A percentile compares a stretch with the other conserved stretches of the same genome.
phyloP scores from a whole-genome alignment of 2,329 filamentous ascomycete species.

The Beauveria sp. region DNA sequence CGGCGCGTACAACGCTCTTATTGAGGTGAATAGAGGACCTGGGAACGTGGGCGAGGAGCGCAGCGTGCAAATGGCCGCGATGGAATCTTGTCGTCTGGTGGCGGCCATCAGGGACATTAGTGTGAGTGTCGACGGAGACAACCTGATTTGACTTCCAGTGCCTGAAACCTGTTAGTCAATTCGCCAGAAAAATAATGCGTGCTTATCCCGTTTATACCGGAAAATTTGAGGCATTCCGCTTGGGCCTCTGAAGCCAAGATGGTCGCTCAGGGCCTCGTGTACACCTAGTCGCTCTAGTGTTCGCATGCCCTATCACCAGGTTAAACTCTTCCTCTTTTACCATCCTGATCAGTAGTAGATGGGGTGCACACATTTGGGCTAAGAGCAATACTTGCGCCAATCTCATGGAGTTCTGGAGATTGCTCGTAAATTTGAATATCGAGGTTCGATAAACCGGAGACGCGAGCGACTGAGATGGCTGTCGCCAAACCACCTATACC shows the following conservation, averaged over 20 bases:
- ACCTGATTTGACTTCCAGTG: conserved; percentile 39
- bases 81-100: conserved; percentile 38
- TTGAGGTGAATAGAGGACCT: conserved; percentile 33
- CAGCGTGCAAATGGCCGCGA: conserved; percentile 39
- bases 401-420: conserved; percentile 35
- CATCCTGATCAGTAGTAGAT: background rate
- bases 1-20: conserved; percentile 30
- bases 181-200: conserved; percentile 15
- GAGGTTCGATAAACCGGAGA: conserved; percentile 24
- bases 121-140: conserved; percentile 34
- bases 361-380: conserved; percentile 34
- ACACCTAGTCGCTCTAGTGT: conserved; percentile 42
- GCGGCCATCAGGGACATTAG: conserved; percentile 27
- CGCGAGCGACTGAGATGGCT: conserved; percentile 35
- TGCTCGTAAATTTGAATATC: conserved; percentile 43
- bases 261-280: background rate
- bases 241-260: conserved; percentile 2
- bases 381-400: conserved; percentile 40
- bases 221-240: conserved; percentile 5
- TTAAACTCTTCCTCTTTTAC: background rate
- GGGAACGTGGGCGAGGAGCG: conserved; percentile 37
- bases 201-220: conserved; percentile 23
- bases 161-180: conserved; percentile 26
- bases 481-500: conserved; percentile 31
- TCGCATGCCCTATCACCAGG: conserved; percentile 28